These are phyloP conservation scores for Rhynchosporium graminicola DNA, from an alignment of 2,329 filamentous ascomycete species.

Conservation along the genomic window DNA sequence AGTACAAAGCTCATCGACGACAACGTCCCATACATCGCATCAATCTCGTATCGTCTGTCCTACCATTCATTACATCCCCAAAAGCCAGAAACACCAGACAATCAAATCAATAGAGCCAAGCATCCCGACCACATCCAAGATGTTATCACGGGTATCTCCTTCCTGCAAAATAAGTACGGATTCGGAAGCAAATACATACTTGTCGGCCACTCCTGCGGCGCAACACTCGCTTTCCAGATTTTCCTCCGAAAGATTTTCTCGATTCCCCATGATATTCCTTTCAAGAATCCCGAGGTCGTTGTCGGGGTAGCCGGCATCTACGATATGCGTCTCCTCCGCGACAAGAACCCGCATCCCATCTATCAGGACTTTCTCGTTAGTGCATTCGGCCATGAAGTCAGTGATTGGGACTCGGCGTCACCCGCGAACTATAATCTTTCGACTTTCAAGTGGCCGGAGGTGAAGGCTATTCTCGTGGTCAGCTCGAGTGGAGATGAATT, in stretches of 20 bases:
- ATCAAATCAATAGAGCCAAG: slow-evolving; percentile 44
- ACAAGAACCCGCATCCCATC: slow-evolving; percentile 25
- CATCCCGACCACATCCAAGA: slow-evolving; percentile 65
- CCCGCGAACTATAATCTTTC: slow-evolving; percentile 19
- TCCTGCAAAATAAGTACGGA: slow-evolving; percentile 50
- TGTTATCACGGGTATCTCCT: slow-evolving; percentile 51
- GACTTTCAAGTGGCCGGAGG: slow-evolving; percentile 17
- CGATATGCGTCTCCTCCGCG: slow-evolving; percentile 48
- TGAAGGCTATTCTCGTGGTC: slow-evolving; percentile 25
- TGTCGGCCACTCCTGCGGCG: slow-evolving; percentile 64
- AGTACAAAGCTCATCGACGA: slow-evolving; percentile 25
- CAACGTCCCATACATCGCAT: slow-evolving; percentile 62
- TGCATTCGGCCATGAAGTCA: slow-evolving; percentile 50
- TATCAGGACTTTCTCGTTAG: slow-evolving; percentile 37
- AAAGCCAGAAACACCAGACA: slow-evolving; percentile 26
- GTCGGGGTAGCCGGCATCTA: slow-evolving; percentile 68
- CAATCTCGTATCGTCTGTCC: slow-evolving; percentile 65
- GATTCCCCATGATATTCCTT: neutral
- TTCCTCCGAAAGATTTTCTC: slow-evolving; percentile 25
- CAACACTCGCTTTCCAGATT: slow-evolving; percentile 62
- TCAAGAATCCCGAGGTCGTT: slow-evolving; percentile 49
- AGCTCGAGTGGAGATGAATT: slow-evolving; percentile 48
- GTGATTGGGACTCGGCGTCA: slow-evolving; percentile 51
- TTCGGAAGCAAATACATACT: slow-evolving; percentile 54
- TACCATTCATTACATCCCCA: slow-evolving; percentile 52